phyloP scores from a whole-genome alignment of 2,329 filamentous ascomycete species.

The Fusarium falciforme region DNA sequence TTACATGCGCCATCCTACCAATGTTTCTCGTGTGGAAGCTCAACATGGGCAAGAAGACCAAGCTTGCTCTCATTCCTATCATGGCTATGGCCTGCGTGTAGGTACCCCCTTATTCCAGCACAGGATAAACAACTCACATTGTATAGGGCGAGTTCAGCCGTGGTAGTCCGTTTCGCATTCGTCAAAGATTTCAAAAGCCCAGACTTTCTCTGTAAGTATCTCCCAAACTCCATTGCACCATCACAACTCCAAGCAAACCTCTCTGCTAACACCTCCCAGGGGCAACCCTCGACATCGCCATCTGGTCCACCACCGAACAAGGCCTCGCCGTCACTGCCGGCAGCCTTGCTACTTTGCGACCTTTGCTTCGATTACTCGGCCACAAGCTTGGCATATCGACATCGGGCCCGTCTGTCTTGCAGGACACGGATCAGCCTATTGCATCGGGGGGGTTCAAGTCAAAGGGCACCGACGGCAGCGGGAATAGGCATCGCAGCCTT shows the following conservation, averaged over 20 bases:
- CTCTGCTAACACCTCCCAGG: slow-evolving; percentile 34
- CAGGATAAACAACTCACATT: slow-evolving; percentile 19
- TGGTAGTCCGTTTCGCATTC: slow-evolving; percentile 55
- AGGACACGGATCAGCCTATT: slow-evolving; percentile 26
- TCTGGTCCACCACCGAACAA: slow-evolving; percentile 62
- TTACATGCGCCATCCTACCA: slow-evolving; percentile 63
- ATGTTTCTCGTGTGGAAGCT: slow-evolving; percentile 65
- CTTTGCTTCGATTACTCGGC: slow-evolving; percentile 52
- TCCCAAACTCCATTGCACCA: not conserved
- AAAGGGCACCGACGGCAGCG: slow-evolving; percentile 15
- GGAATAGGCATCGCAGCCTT: slow-evolving; percentile 31
- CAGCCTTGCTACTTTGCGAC: slow-evolving; percentile 60
- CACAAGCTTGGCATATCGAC: slow-evolving; percentile 47
- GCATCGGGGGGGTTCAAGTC: slow-evolving; percentile 7
- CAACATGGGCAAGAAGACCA: slow-evolving; percentile 64
- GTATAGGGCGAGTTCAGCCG: slow-evolving; percentile 56
- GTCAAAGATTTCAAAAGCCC: slow-evolving; percentile 51
- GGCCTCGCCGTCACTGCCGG: slow-evolving; percentile 61
- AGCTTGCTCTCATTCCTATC: slow-evolving; percentile 63
- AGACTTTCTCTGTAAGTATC: slow-evolving; percentile 57
- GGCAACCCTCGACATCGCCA: slow-evolving; percentile 57
- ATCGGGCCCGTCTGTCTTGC: slow-evolving; percentile 32
- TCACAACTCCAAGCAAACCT: not conserved
- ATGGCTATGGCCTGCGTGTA: slow-evolving; percentile 67
- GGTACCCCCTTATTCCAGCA: slow-evolving; percentile 25